Base-by-base conservation (phyloP, 1,284 basidiomycete genomes). In the Psilocybe mexicana region DNA sequence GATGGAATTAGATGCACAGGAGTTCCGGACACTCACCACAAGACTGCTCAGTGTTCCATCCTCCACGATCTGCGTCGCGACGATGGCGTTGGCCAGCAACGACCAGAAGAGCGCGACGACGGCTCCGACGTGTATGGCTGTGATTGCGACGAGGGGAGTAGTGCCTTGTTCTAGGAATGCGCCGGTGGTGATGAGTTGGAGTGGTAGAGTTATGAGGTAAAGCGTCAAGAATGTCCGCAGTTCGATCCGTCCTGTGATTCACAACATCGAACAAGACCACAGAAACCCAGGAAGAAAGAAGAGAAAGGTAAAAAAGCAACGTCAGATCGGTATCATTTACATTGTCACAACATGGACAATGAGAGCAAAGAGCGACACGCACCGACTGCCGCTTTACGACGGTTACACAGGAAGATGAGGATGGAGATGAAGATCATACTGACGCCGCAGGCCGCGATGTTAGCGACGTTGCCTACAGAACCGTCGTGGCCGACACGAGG, bases 11-110 rank as follows among this genome's bases (percentile, higher is more conserved):
- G n/a, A 18, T 18, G 1, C 18, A 18, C 18, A 18, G 18, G 18
- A 18, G 18, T 18, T 18, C 1, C 26, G 26, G 3, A 51, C 24
- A 81, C 87, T 63, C 58, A 92, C 90, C 54, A 90, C 75, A 30
- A 92, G 61, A 55, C 86, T 84, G 61, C 82, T 84, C 23, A 85
- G 75, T 0, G 92, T 92, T 8, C 92, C 93, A 66, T 95, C 93
- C 65, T 92, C 90, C 51, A 92, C 86, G 28, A 93, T 70, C 71
- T 95, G 93, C 8, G 89, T 91, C 35, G 90, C 88, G 25, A 96
- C 83, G 54, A 94, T 72, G 3, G 80, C 91, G 70, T 93, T 94
- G 28, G 80, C 89, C 47, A 95, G 75, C 52, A 95, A 76, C 2
- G 84, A 67, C 90, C 90, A 93, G 67, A 93, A 93, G 0, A 91